Evolutionary conservation across 2,329 filamentous ascomycete species (phyloP).

Genomic region (Microascus cirrosus): DNA sequence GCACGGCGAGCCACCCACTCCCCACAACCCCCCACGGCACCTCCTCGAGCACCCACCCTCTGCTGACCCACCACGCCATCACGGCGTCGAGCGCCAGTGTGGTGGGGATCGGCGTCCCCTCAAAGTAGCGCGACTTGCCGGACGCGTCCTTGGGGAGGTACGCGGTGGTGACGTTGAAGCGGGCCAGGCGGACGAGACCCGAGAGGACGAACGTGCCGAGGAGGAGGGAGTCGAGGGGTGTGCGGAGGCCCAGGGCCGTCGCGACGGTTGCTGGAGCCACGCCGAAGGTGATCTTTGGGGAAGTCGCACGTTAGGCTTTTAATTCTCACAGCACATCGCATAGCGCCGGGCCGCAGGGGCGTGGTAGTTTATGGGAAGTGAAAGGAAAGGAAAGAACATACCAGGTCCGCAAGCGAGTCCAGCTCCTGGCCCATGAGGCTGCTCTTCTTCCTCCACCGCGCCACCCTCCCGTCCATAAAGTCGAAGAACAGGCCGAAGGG

Average conservation of each 20-base stretch:
- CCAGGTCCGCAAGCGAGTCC: slow-evolving; percentile 89
- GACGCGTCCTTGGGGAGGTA: slow-evolving; percentile 82
- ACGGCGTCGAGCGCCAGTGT: slow-evolving; percentile 68
- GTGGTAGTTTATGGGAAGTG: too few species aligned
- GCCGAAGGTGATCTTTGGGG: slow-evolving; percentile 77
- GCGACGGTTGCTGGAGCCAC: slow-evolving; percentile 79
- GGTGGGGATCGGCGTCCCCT: slow-evolving; percentile 92
- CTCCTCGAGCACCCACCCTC: slow-evolving; percentile 67
- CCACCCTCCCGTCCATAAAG: slow-evolving; percentile 94
- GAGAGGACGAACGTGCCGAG: slow-evolving; percentile 88
- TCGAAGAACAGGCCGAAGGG: slow-evolving; percentile 95
- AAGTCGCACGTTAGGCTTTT: not conserved
- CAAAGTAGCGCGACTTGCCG: slow-evolving; percentile 92
- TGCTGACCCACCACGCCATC: slow-evolving; percentile 82
- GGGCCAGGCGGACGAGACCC: slow-evolving; percentile 82
- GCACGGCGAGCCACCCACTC: slow-evolving; percentile 63
- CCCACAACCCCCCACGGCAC: slow-evolving; percentile 67
- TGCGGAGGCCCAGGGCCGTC: slow-evolving; percentile 82
- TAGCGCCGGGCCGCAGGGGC: too few species aligned
- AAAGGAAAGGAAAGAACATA: slow-evolving; percentile 40
- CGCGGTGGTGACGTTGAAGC: slow-evolving; percentile 93
- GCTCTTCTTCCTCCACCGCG: slow-evolving; percentile 92
- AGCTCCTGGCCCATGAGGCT: slow-evolving; percentile 97
- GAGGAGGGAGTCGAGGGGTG: slow-evolving; percentile 66
- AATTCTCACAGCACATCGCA: too few species aligned